Evolutionary conservation across 441 rosid species (phyloP), one percentile per base, ranked within the genome.

Genomic region (Lepidium campestre): DNA sequence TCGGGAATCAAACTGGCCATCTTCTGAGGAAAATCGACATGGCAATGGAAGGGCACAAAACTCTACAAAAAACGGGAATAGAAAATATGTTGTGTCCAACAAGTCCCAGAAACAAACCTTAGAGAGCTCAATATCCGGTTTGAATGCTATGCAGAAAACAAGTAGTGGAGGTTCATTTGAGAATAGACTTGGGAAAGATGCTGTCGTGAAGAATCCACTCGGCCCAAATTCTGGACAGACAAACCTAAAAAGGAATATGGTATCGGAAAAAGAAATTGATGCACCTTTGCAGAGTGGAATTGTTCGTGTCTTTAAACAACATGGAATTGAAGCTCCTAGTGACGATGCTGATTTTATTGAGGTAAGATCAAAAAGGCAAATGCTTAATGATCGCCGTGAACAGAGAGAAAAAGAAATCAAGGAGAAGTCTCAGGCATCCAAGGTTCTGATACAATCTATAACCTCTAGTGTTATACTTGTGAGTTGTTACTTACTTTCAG

Each of bases 281-380:
- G 83, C 83, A 70, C 80, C 96, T 58, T 46, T 87, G 74, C 97
- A 87, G 71, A 89, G 89, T 59, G 97, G 99, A 8, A 62, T 89
- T 36, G 90, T 89, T 39, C 88, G 86, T 23, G 75, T 91, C 73
- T 89, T 83, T 59, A 85, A 91, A 85, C 97, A 93, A 79, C 96
- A 85, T 70, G 97, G 92, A 70, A 89, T 88, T 73, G 97, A 95
- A 83, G 86, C 85, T 58, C 95, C 97, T 35, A 87, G 96, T 73
- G 97, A 90, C 42, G 93, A 86, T 76, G 97, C 91, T 74, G 96
- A 95, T 77, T 95, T 95, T 76, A 95, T 91, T 75, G 91, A 95
- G 83, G 99, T 95, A 47, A 90, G 94, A 73, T 95, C 99, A 59
- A 95, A 91, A 84, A 88, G 93, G 86, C 97, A 95, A 84, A 87